Percentiles rank a stretch among this genome's conserved stretches.
These are phyloP conservation scores for Oryza rufipogon DNA, from an alignment of 176 grass and related monocot species.

Conservation along the genomic window DNA sequence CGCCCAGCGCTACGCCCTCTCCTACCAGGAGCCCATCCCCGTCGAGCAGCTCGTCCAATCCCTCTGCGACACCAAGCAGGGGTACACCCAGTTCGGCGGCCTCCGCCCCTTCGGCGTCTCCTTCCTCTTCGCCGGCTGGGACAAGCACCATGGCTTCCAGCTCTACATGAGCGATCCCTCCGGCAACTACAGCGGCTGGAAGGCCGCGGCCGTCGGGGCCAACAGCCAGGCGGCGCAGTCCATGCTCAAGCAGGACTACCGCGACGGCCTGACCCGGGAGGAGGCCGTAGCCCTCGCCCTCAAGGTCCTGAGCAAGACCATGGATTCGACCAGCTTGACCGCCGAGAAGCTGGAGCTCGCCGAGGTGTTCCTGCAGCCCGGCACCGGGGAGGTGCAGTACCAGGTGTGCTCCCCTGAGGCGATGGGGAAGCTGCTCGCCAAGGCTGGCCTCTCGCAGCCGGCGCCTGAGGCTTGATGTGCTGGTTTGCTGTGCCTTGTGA, in stretches of 20 bases:
- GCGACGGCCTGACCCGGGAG: slow-evolving; percentile 76
- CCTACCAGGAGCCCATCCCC: slow-evolving; percentile 95
- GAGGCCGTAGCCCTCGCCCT: slow-evolving; percentile 80
- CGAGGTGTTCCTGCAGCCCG: slow-evolving; percentile 67
- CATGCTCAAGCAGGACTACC: slow-evolving; percentile 96
- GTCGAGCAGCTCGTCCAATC: slow-evolving; percentile 92
- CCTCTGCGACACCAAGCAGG: slow-evolving; percentile 95
- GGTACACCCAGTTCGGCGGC: slow-evolving; percentile 92
- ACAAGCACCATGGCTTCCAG: slow-evolving; percentile 89
- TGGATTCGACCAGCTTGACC: slow-evolving; percentile 89
- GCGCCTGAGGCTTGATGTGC: slow-evolving; percentile 45
- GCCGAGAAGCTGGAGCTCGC: slow-evolving; percentile 90
- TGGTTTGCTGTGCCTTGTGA: slow-evolving; percentile 43
- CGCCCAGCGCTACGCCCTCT: slow-evolving; percentile 84
- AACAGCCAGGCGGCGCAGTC: slow-evolving; percentile 95
- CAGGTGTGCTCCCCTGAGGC: slow-evolving; percentile 76
- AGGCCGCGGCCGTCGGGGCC: slow-evolving; percentile 83
- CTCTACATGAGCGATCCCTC: slow-evolving; percentile 94
- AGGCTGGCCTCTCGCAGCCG: slow-evolving; percentile 73
- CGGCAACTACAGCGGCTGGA: slow-evolving; percentile 91
- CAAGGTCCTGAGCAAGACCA: slow-evolving; percentile 94
- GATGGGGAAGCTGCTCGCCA: slow-evolving; percentile 65
- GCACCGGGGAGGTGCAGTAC: slow-evolving; percentile 74
- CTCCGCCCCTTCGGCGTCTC: slow-evolving; percentile 95
- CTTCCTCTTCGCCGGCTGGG: slow-evolving; percentile 93